Evolutionary conservation across 2,329 filamentous ascomycete species (phyloP).

Genomic region (Fusarium sp.): DNA sequence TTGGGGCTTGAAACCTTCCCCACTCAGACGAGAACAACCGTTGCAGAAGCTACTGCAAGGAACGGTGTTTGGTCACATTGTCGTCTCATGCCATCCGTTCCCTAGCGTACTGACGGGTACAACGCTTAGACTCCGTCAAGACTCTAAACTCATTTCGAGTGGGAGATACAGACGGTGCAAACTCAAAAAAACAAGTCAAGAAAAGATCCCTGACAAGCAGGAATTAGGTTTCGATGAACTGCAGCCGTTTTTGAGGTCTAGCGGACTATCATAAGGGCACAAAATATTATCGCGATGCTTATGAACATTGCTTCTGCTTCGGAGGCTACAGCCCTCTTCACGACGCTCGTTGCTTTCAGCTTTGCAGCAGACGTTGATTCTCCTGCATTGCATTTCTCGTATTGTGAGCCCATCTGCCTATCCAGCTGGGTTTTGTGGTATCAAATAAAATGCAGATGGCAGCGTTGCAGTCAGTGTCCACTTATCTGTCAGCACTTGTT

Average conservation of each 20-base stretch:
- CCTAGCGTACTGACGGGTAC: slow-evolving; percentile 25
- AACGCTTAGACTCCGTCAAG: slow-evolving; percentile 13
- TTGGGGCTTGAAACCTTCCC: slow-evolving; percentile 33
- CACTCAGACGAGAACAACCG: slow-evolving; percentile 25
- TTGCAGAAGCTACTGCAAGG: slow-evolving; percentile 42
- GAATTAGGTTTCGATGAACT: slow-evolving; percentile 26
- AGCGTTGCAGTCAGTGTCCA: slow-evolving; percentile 24
- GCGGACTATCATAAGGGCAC: background rate
- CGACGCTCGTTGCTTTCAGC: background rate
- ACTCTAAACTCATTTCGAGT: slow-evolving; percentile 20
- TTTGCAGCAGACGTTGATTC: background rate
- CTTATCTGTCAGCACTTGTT: slow-evolving; percentile 25
- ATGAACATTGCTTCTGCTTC: background rate
- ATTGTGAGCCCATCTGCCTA: slow-evolving; percentile 2
- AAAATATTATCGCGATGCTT: background rate
- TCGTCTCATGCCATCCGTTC: slow-evolving; percentile 30
- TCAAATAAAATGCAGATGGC: slow-evolving; percentile 26
- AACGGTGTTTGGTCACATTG: slow-evolving; percentile 33
- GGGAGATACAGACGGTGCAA: slow-evolving; percentile 20
- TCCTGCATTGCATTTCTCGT: background rate
- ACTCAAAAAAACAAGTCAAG: slow-evolving; percentile 38
- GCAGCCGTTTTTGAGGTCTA: slow-evolving; percentile 16
- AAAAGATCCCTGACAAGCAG: slow-evolving; percentile 3
- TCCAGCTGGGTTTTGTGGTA: background rate
- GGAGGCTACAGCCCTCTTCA: background rate